Percentiles rank a stretch among this genome's conserved stretches.
phyloP scores from a whole-genome alignment of 2,329 filamentous ascomycete species.

The Penicillium sp. region DNA sequence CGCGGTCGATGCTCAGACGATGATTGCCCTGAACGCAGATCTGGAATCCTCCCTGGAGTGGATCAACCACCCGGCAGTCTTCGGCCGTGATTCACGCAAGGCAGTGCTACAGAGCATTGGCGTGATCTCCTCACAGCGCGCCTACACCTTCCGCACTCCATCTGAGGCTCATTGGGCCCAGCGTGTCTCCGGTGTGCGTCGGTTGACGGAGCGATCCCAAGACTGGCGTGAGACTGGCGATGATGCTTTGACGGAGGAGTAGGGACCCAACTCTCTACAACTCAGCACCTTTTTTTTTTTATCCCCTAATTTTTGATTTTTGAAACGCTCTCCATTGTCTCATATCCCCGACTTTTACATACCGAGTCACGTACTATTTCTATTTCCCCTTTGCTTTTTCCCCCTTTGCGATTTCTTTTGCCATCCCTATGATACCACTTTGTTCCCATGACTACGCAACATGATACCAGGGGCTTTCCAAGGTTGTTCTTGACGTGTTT shows the following conservation, averaged over 20 bases:
- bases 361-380: not conserved
- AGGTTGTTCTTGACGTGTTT: slow-evolving; percentile 20
- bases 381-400: slow-evolving; percentile 2
- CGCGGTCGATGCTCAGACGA: slow-evolving; percentile 79
- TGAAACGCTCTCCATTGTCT: not conserved
- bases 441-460: slow-evolving; percentile 37
- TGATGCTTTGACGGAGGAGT: slow-evolving; percentile 63
- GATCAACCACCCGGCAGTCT: slow-evolving; percentile 96
- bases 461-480: slow-evolving; percentile 32
- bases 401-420: slow-evolving; percentile 11
- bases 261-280: slow-evolving; percentile 8
- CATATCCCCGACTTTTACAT: slow-evolving; percentile 7
- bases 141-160: slow-evolving; percentile 87
- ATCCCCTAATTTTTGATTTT: not conserved
- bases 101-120: slow-evolving; percentile 94
- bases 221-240: slow-evolving; percentile 89
- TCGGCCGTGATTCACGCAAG: slow-evolving; percentile 89
- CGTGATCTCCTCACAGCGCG: slow-evolving; percentile 90
- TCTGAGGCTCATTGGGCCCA: slow-evolving; percentile 87
- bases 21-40: slow-evolving; percentile 84
- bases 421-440: slow-evolving; percentile 41
- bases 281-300: not conserved
- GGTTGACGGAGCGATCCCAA: slow-evolving; percentile 75
- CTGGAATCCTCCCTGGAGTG: slow-evolving; percentile 89
- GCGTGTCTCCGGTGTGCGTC: slow-evolving; percentile 75